A percentile compares a stretch with the other conserved stretches of the same genome.
Conservation (phyloP, 2,329 filamentous ascomycete species). For the Fusarium sacchari region DNA sequence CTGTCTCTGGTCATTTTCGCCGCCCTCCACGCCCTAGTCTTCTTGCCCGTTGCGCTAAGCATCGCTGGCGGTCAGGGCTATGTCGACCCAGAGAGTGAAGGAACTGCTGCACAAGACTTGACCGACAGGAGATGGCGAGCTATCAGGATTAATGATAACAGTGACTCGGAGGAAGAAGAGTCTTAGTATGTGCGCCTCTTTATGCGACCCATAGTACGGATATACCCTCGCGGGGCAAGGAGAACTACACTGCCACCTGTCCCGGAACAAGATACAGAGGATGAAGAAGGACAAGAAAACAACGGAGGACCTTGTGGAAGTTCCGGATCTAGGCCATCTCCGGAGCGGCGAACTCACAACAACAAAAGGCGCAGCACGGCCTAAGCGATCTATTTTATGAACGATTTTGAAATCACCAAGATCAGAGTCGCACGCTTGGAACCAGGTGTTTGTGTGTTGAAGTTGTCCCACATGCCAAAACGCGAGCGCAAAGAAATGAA, state of each 20-base stretch:
- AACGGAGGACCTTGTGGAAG: not conserved
- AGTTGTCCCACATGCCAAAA: not conserved
- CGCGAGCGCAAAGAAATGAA: not conserved
- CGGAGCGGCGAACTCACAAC: not conserved
- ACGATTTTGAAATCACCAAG: not conserved
- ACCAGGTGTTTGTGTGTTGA: not conserved
- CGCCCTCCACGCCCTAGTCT: conserved; percentile 86
- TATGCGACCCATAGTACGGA: not conserved
- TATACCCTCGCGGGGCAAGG: not conserved
- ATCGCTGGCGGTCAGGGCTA: conserved; percentile 89
- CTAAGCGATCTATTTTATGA: not conserved
- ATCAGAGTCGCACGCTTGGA: not conserved
- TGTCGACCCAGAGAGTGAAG: conserved; percentile 85
- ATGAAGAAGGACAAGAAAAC: not conserved
- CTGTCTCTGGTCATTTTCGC: conserved; percentile 90
- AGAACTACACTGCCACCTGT: not conserved
- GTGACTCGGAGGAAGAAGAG: conserved; percentile 80
- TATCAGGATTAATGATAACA: conserved; percentile 77
- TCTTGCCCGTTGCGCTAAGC: conserved; percentile 89
- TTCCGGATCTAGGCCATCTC: not conserved
- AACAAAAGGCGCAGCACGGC: not conserved
- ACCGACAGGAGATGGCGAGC: conserved; percentile 81
- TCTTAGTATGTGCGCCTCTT: conserved; percentile 47
- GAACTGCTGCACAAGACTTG: conserved; percentile 89
- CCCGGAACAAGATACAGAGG: not conserved